Evolutionary conservation across 2,329 filamentous ascomycete species (phyloP).

Genomic region (Cordyceps pruinosa): DNA sequence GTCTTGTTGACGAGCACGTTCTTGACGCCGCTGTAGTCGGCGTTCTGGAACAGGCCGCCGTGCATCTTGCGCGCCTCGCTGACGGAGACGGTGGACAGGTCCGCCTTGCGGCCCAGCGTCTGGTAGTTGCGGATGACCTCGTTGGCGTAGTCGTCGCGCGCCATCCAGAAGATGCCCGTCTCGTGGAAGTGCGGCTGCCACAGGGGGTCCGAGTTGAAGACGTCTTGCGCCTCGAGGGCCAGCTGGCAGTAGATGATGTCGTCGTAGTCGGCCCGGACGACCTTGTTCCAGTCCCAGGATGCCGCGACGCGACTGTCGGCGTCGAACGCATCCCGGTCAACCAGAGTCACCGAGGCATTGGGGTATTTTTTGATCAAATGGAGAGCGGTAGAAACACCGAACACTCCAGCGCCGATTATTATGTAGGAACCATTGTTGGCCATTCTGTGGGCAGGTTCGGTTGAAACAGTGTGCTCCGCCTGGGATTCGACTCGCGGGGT

Average conservation of each 20-base stretch:
- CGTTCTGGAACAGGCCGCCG: constrained; percentile 51
- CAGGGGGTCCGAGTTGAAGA: constrained; percentile 51
- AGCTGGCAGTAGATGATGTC: constrained; percentile 57
- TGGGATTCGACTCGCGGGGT: background rate
- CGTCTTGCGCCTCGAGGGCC: constrained; percentile 57
- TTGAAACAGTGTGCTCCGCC: background rate
- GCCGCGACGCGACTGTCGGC: constrained; percentile 47
- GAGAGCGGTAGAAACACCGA: constrained; percentile 60
- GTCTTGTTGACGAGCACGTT: constrained; percentile 55
- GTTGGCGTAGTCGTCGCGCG: constrained; percentile 41
- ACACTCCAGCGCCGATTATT: constrained; percentile 59
- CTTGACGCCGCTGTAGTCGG: constrained; percentile 52
- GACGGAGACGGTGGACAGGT: constrained; percentile 37
- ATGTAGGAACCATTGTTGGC: constrained; percentile 35
- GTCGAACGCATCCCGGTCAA: constrained; percentile 49
- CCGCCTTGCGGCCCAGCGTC: constrained; percentile 32
- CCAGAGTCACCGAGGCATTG: constrained; percentile 44
- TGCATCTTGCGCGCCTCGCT: constrained; percentile 44
- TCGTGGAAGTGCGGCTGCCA: constrained; percentile 52
- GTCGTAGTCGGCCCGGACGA: constrained; percentile 62
- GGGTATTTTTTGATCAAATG: constrained; percentile 48
- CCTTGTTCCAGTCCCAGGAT: constrained; percentile 69
- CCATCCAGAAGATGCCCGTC: constrained; percentile 53
- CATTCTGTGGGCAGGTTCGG: background rate
- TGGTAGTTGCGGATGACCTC: constrained; percentile 49